Evolutionary conservation across 176 grass and related monocot genomes (phyloP), one percentile per base, ranked within the genome.

Genomic region (Tillandsia leiboldiana): DNA sequence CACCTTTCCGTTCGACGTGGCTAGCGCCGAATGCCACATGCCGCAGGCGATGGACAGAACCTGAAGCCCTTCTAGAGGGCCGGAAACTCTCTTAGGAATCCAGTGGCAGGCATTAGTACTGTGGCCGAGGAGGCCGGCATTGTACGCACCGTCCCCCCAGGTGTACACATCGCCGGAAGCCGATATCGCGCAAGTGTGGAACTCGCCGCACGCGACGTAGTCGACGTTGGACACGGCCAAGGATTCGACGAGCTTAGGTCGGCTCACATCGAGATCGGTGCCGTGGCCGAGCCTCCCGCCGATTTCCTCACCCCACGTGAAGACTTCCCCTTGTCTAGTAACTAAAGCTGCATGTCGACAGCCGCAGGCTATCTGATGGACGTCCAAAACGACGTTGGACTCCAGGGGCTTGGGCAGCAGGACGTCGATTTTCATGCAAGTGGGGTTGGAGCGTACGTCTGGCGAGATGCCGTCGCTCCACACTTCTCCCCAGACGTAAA

Each of bases 401-500:
- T 99, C 94, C 26, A 99, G 64, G 28, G 86, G 87, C 71, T 90
- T 99, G 9, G 94, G 94, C 72, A 89, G 78, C 50, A 97, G 67
- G 51, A 86, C 65, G 66, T 97, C 89, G 64, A 78, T 57, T 72
- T 85, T 97, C 64, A 70, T 73, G 73, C 84, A 91, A 27, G 63
- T 12, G 2, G 73, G 50, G 14, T 63, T 79, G 49, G 85, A 48
- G 20, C 67, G 59, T 78, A 79, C 79, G 78, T 99, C 89, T 70
- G 78, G 70, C 12, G 69, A 49, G 1, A 77, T 20, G 56, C 62
- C 89, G 28, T 99, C 90, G 64, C 66, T 83, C 94, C 94, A 99
- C 61, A 99, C 79, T 69, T 93, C 89, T 70, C 94, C 94, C 94
- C 94, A 99, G 50, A 99, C 80, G 81, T 92, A 99, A 71, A 93